Conservation (phyloP, 805 yeast species). For the Wickerhamomyces pijperi region DNA sequence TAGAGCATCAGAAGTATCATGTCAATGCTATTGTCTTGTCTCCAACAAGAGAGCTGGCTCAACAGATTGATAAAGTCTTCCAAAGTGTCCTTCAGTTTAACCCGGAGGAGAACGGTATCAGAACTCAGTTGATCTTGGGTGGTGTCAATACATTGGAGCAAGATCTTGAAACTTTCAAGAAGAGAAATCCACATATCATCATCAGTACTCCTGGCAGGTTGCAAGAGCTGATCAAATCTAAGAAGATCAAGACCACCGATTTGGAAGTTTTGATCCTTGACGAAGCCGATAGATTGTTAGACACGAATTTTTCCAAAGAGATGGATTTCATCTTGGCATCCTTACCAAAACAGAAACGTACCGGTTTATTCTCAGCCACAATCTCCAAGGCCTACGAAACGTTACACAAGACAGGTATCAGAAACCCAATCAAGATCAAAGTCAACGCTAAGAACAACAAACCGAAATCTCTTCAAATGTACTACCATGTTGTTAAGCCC, state of each 20-base stretch:
- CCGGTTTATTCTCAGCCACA: conserved; percentile 92
- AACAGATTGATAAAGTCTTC: conserved; percentile 62
- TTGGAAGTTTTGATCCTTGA: conserved; percentile 74
- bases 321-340: conserved; percentile 53
- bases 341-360: conserved; percentile 85
- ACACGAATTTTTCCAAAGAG: conserved; percentile 61
- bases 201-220: conserved; percentile 92
- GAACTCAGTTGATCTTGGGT: conserved; percentile 55
- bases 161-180: conserved; percentile 51
- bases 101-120: conserved; percentile 37
- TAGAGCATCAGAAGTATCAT: conserved; percentile 29
- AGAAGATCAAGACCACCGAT: conserved; percentile 44
- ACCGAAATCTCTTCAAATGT: conserved; percentile 56
- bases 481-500: conserved; percentile 50
- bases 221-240: conserved; percentile 51
- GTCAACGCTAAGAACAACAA: conserved; percentile 48
- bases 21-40: conserved; percentile 64
- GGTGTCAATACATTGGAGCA: conserved; percentile 53
- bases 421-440: conserved; percentile 82
- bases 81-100: conserved; percentile 43
- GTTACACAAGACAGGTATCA: conserved; percentile 79
- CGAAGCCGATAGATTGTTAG: conserved; percentile 87
- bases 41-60: conserved; percentile 55
- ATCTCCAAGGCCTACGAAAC: conserved; percentile 70
- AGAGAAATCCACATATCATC: conserved; percentile 55